Conservation (phyloP, 352 stramenopile species). For the Peronospora belbahrii region DNA sequence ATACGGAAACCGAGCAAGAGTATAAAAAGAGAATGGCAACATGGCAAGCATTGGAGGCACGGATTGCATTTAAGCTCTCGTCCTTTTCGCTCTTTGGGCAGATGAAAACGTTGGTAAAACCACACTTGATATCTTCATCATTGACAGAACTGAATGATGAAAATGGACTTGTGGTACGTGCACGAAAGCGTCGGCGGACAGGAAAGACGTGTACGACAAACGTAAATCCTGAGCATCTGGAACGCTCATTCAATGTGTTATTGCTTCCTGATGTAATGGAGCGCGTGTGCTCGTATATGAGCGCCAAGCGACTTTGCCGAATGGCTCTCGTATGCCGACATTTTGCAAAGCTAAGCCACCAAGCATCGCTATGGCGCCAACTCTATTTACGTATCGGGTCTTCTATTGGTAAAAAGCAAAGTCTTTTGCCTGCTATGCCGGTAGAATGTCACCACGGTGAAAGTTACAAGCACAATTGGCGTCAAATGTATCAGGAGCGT, state of each 20-base stretch:
- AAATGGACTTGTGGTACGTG: not conserved
- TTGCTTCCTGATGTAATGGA: constrained; percentile 62
- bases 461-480: constrained; percentile 32
- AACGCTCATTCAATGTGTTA: constrained; percentile 41
- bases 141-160: constrained; percentile 12
- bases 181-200: constrained; percentile 16
- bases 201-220: not conserved
- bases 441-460: constrained; percentile 24
- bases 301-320: constrained; percentile 54
- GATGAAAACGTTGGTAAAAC: constrained; percentile 23
- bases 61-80: constrained; percentile 3
- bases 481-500: constrained; percentile 23
- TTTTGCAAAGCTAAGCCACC: constrained; percentile 34
- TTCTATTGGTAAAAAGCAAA: constrained; percentile 2
- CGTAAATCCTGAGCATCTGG: constrained; percentile 27
- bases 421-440: constrained; percentile 1
- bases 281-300: constrained; percentile 61
- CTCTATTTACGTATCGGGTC: constrained; percentile 30
- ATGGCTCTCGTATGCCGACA: constrained; percentile 43
- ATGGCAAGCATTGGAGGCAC: constrained; percentile 6
- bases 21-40: constrained; percentile 4
- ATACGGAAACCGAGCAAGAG: constrained; percentile 7
- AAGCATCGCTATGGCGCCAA: constrained; percentile 29
- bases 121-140: constrained; percentile 18
- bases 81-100: constrained; percentile 12